phyloP scores from a whole-genome alignment of 1,139 yeast species.

The Meyerozyma smithsonii region DNA sequence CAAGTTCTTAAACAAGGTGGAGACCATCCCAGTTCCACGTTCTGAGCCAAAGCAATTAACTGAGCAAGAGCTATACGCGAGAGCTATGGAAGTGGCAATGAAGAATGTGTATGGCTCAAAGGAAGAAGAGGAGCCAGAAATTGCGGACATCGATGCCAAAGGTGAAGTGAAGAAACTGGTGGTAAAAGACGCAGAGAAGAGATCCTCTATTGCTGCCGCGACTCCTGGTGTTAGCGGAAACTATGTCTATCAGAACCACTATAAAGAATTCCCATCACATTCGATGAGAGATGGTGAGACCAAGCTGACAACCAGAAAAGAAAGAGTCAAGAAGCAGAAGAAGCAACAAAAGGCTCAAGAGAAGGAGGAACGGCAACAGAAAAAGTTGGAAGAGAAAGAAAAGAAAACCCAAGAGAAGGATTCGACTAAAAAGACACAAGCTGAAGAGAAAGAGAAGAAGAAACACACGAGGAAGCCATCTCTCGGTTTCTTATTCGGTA shows the following conservation, averaged over 20 bases:
- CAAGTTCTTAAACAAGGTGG: constrained; percentile 36
- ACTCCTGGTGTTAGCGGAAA: constrained; percentile 24
- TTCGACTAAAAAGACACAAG: constrained; percentile 2
- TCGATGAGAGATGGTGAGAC: constrained; percentile 28
- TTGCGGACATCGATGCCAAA: constrained; percentile 3
- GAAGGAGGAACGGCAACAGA: constrained; percentile 11
- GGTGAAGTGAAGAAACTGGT: constrained; percentile 7
- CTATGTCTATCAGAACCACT: constrained; percentile 35
- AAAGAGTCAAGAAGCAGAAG: constrained; percentile 32
- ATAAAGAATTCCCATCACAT: constrained; percentile 32
- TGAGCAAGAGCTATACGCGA: constrained; percentile 19
- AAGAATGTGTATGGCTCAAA: constrained; percentile 34
- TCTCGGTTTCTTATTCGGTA: not conserved
- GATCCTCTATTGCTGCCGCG: constrained; percentile 8
- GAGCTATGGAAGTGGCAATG: constrained; percentile 39
- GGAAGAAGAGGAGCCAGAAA: constrained; percentile 8
- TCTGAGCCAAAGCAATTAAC: constrained; percentile 5
- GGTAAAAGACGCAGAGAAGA: constrained; percentile 7
- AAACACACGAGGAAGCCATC: constrained; percentile 8
- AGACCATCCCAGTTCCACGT: constrained; percentile 30
- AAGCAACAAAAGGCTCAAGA: constrained; percentile 16
- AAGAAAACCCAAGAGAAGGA: constrained; percentile 6
- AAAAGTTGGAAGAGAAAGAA: constrained; percentile 12
- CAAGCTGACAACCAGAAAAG: constrained; percentile 21
- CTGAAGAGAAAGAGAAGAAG: not conserved